Base-by-base conservation (phyloP, 331 rosid species). In the Rhamnella rubrinervis region DNA sequence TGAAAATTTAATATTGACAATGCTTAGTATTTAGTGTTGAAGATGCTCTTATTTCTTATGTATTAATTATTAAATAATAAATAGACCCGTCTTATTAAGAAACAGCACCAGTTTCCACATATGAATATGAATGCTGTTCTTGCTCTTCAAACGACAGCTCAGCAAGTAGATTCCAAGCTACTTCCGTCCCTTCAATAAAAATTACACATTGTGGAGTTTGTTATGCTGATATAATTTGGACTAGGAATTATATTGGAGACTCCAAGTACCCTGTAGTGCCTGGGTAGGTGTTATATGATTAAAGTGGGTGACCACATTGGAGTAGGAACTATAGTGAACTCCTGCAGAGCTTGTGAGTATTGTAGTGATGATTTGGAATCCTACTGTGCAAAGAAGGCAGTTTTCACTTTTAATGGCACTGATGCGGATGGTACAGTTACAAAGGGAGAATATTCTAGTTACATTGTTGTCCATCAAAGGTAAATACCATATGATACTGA, bases 131-230 rank as follows among this genome's bases (percentile, higher is more conserved):
- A n/a, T n/a, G n/a, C n/a, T n/a, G n/a, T n/a, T n/a, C n/a, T n/a
- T n/a, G n/a, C n/a, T n/a, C n/a, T n/a, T n/a, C n/a, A n/a, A n/a
- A n/a, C n/a, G n/a, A n/a, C n/a, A n/a, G n/a, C n/a, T n/a, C n/a
- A n/a, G n/a, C n/a, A n/a, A n/a, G n/a, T n/a, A n/a, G n/a, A n/a
- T n/a, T n/a, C n/a, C n/a, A n/a, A n/a, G n/a, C n/a, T n/a, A n/a
- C n/a, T n/a, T n/a, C n/a, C n/a, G n/a, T n/a, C n/a, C n/a, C n/a
- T 78, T 77, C 86, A 41, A 53, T 92, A 65, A 85, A 80, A 70
- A 92, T 89, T 46, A 92, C 96, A 26, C 91, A 92, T 41, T 92
- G 96, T 17, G 98, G 96, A 70, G n/a, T 92, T 71, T 92, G 98
- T 68, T 90, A 88, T 71, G 96, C 96, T 46, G 98, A 92, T 73